Evolutionary conservation across 148 eudicot species (phyloP).

Genomic region (Fagopyrum tataricum): DNA sequence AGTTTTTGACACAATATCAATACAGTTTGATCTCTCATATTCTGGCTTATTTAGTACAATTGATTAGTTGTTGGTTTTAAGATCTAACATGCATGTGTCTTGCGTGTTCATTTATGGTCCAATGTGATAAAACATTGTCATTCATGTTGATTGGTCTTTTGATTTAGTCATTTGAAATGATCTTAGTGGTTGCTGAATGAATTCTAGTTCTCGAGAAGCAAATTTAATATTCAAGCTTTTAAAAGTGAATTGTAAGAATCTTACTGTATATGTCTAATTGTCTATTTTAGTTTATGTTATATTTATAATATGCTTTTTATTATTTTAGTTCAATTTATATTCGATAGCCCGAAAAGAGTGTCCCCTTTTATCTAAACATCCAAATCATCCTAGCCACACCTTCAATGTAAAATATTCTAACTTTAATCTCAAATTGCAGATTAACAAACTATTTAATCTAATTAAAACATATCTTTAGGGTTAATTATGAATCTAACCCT

Average conservation of each 20-base stretch:
- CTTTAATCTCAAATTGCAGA: neutral
- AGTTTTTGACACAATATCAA: too few relatives aligned
- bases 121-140: too few relatives aligned
- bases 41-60: too few relatives aligned
- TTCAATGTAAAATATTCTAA: neutral
- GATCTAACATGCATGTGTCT: too few relatives aligned
- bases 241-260: conserved; percentile 1
- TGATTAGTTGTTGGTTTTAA: too few relatives aligned
- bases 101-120: too few relatives aligned
- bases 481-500: too few relatives aligned
- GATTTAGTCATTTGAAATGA: neutral
- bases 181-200: too few relatives aligned
- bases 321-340: neutral
- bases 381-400: neutral
- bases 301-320: too few relatives aligned
- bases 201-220: neutral
- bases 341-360: neutral
- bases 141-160: conserved; percentile 7
- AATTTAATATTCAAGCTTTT: neutral
- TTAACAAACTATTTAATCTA: neutral
- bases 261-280: conserved; percentile 1
- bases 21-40: too few relatives aligned
- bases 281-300: too few relatives aligned
- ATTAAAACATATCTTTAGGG: neutral
- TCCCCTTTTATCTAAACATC: neutral